phyloP scores from a whole-genome alignment of 163 green algal genomes.

The Smithsoniella earleae region DNA sequence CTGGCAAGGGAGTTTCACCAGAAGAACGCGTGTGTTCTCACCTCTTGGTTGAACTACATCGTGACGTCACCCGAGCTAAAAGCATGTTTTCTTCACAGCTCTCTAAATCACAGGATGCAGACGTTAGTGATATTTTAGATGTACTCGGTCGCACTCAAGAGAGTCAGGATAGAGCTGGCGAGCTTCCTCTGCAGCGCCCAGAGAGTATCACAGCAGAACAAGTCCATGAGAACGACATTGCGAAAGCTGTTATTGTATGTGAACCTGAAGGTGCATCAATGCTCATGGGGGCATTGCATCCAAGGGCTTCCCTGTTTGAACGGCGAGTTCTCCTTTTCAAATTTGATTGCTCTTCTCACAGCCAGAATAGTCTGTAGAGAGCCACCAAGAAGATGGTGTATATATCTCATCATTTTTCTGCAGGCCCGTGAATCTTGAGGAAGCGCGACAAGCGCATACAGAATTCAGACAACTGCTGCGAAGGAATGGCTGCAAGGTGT shows the following conservation, averaged over 20 bases:
- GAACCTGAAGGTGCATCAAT: constrained; percentile 79
- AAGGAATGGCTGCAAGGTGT: constrained; percentile 45
- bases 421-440: constrained; percentile 81
- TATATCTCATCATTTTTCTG: neutral
- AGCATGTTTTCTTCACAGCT: too few relatives aligned
- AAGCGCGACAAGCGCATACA: constrained; percentile 64
- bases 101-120: too few relatives aligned
- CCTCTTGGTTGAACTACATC: too few relatives aligned
- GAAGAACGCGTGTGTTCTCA: too few relatives aligned
- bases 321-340: constrained; percentile 38
- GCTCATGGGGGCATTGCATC: constrained; percentile 90
- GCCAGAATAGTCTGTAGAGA: neutral
- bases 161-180: too few relatives aligned
- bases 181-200: too few relatives aligned
- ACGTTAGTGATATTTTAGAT: too few relatives aligned
- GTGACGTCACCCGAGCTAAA: too few relatives aligned
- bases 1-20: too few relatives aligned
- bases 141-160: too few relatives aligned
- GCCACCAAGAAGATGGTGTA: neutral
- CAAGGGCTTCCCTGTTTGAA: constrained; percentile 85
- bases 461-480: constrained; percentile 67
- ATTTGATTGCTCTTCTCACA: neutral
- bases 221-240: constrained; percentile 48
- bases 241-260: constrained; percentile 78
- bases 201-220: too few relatives aligned